Base-by-base conservation (phyloP, 805 yeast species). In the Sugiyamaella americana region DNA sequence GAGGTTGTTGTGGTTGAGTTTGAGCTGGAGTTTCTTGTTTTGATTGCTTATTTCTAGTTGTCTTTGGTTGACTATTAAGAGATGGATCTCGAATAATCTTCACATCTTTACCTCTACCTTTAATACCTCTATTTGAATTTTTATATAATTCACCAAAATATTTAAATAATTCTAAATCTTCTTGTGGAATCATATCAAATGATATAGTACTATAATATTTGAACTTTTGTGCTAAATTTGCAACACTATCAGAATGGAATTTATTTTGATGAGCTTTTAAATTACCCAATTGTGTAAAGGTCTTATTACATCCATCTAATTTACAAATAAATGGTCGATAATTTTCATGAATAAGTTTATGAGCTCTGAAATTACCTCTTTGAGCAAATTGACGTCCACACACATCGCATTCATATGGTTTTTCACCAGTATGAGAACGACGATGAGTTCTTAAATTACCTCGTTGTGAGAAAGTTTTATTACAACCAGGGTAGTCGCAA, bases 231-330 rank as follows among this genome's bases (percentile, higher is more conserved):
- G 94, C 85, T 60, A 88, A 69, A 26, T 69, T 70, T 54, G 79
- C 79, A 52, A 91, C 70, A 0, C 94, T 81, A 13, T 76, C 77
- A 53, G 80, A 65, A 64, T 88, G 98, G 60, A 88, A 87, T 56
- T 89, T 73, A 65, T 89, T 91, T 61, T 89, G 98, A 64, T 91
- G 98, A 1, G 95, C 85, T 65, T 91, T 89, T 71, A 89, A 74
- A 60, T 89, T 89, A 2, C 97, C 97, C 57, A 89, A 71, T 68
- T 89, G 98, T 1, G 96, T 85, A 59, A 89, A 89, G 3, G 83
- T 74, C 67, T 87, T 88, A 54, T 77, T 80, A 67, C 97, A 89
- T 49, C 75, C 72, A 63, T 87, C 96, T 50, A 89, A 72, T 57
- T 77, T 78, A 67, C 97, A 89, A 47, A 76, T 75, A 60, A 72